Evolutionary conservation across 2,329 filamentous ascomycete genomes (phyloP).

Genomic region (Colletotrichum chlorophyti): DNA sequence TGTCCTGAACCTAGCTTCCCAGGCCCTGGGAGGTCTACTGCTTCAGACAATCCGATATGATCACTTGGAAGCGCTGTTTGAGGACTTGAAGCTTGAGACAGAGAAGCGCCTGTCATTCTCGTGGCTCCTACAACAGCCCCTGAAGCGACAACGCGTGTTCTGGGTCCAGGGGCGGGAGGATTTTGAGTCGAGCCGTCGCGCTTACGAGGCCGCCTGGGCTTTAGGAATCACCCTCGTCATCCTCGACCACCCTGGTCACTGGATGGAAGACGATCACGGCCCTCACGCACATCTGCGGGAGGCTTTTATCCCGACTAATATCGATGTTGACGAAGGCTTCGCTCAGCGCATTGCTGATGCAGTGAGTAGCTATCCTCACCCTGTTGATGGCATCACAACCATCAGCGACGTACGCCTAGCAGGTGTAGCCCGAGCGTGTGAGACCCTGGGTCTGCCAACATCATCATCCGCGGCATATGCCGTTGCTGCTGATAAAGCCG

Average conservation of each 20-base stretch:
- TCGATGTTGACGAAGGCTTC: constrained; percentile 36
- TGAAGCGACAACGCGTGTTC: background rate
- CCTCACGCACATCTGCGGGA: constrained; percentile 37
- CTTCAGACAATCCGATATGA: background rate
- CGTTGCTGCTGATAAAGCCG: constrained; percentile 40
- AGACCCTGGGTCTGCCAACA: constrained; percentile 40
- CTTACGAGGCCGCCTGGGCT: constrained; percentile 32
- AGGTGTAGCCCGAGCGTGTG: constrained; percentile 38
- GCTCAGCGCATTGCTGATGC: constrained; percentile 38
- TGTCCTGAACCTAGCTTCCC: background rate
- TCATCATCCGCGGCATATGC: constrained; percentile 34
- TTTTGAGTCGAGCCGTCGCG: background rate
- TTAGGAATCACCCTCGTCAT: constrained; percentile 45
- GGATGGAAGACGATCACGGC: constrained; percentile 38
- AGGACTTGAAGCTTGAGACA: background rate
- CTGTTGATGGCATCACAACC: constrained; percentile 44
- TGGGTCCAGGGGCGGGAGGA: constrained; percentile 15
- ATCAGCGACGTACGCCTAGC: constrained; percentile 39
- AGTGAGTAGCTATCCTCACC: constrained; percentile 31
- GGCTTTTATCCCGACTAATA: constrained; percentile 39
- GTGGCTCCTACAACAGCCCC: background rate
- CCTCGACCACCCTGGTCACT: constrained; percentile 44
- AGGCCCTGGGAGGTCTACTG: background rate
- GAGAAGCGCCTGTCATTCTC: constrained; percentile 1
- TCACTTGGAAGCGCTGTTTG: background rate